These are phyloP conservation scores for Hirsutella thompsonii DNA, from an alignment of 2,329 filamentous ascomycete species.

Conservation along the genomic window DNA sequence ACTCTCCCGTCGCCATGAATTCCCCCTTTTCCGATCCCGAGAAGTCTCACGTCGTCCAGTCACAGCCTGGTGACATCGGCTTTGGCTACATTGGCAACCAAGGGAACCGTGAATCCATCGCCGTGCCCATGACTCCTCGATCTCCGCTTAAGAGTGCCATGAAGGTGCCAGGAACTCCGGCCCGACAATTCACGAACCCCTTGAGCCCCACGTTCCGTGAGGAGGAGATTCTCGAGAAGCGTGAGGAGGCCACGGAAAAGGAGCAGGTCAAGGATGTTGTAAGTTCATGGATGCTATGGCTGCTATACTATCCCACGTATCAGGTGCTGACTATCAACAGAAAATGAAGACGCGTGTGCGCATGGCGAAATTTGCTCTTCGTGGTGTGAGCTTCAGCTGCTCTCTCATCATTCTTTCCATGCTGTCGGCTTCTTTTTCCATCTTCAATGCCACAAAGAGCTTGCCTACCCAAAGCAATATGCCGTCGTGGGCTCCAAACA, in stretches of 20 bases:
- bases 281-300: too few species aligned
- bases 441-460: conserved; percentile 78
- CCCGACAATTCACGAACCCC: conserved; percentile 58
- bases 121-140: conserved; percentile 54
- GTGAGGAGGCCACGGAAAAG: conserved; percentile 69
- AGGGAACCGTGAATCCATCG: conserved; percentile 38
- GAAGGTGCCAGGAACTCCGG: conserved; percentile 74
- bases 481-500: conserved; percentile 70
- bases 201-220: conserved; percentile 86
- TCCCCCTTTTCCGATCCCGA: conserved; percentile 49
- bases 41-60: conserved; percentile 40
- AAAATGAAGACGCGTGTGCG: conserved; percentile 87
- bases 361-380: conserved; percentile 88
- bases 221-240: conserved; percentile 76
- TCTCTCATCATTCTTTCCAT: conserved; percentile 88
- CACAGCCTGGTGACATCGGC: conserved; percentile 74
- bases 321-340: too few species aligned
- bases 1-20: conserved; percentile 57
- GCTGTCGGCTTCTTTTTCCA: conserved; percentile 73
- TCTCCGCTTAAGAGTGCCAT: conserved; percentile 83
- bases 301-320: too few species aligned
- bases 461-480: conserved; percentile 68
- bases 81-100: conserved; percentile 73
- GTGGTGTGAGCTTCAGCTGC: conserved; percentile 93
- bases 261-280: conserved; percentile 81